phyloP scores from a whole-genome alignment of 371 early-diverging fungal species.

The Saksenaea oblongispora region DNA sequence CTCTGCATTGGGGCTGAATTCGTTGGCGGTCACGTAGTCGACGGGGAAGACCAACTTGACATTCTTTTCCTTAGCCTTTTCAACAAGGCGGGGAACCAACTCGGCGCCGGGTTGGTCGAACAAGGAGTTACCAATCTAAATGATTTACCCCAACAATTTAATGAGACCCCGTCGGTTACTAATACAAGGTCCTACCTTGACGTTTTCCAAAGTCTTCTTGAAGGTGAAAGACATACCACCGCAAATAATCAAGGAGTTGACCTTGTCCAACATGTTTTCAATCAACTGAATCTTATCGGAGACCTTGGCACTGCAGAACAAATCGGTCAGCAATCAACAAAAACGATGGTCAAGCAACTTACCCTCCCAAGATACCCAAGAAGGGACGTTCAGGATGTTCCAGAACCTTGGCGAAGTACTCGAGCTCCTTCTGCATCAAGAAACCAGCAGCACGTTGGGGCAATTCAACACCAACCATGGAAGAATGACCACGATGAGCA shows the following conservation, averaged over 20 bases:
- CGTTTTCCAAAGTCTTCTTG: constrained; percentile 84
- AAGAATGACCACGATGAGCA: constrained; percentile 96
- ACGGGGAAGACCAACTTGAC: constrained; percentile 89
- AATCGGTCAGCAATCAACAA: neutral
- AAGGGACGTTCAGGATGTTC: constrained; percentile 95
- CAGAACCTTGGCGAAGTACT: constrained; percentile 94
- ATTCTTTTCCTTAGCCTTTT: constrained; percentile 85
- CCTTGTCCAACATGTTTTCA: constrained; percentile 93
- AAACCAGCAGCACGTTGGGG: constrained; percentile 94
- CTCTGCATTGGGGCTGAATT: constrained; percentile 81
- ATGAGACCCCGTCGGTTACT: neutral
- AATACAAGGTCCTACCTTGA: constrained; percentile 59
- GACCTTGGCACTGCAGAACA: constrained; percentile 83
- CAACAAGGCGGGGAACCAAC: constrained; percentile 81
- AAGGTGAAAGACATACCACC: constrained; percentile 99
- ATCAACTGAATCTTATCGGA: constrained; percentile 99
- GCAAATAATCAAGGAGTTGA: constrained; percentile 88
- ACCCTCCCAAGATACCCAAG: constrained; percentile 98
- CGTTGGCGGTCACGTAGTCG: constrained; percentile 90
- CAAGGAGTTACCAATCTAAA: constrained; percentile 90
- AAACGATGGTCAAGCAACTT: constrained; percentile 10
- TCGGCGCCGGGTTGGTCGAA: constrained; percentile 89
- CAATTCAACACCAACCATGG: constrained; percentile 96
- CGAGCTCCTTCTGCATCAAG: constrained; percentile 98
- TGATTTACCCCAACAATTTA: constrained; percentile 6